Evolutionary conservation across 345 rosid genomes (phyloP).

Genomic region (Citrus cavaleriei): DNA sequence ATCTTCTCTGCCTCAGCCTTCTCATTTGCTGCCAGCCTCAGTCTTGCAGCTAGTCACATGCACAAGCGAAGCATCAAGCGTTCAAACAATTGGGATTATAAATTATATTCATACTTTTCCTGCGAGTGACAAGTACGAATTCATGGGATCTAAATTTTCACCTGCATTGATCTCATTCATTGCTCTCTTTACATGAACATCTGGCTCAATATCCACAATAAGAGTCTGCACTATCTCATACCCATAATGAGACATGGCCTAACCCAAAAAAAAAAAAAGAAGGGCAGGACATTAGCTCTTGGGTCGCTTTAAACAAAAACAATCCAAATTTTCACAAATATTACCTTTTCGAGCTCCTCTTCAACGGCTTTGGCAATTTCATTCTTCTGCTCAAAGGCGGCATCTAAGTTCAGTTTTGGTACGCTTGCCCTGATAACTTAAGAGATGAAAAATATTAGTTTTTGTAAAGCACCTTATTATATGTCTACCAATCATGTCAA

Average conservation of each 20-base stretch:
- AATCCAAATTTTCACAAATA: background rate
- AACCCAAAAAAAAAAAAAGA: background rate
- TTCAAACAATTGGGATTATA: background rate
- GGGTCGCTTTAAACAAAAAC: background rate
- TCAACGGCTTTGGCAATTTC: slow-evolving; percentile 23
- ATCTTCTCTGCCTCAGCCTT: slow-evolving; percentile 20
- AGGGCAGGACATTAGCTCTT: background rate
- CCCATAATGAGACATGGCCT: slow-evolving; percentile 23
- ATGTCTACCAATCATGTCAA: background rate
- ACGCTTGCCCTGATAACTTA: slow-evolving; percentile 18
- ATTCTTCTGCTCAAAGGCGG: slow-evolving; percentile 20
- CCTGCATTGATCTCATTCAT: slow-evolving; percentile 28
- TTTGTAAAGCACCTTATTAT: background rate
- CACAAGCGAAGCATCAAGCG: background rate
- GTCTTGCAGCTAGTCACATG: slow-evolving; percentile 8
- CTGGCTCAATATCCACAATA: slow-evolving; percentile 4
- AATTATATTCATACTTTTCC: background rate
- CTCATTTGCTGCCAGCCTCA: slow-evolving; percentile 15
- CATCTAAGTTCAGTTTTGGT: slow-evolving; percentile 13
- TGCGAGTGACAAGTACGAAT: background rate
- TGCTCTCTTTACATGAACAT: slow-evolving; percentile 15
- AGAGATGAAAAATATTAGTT: background rate
- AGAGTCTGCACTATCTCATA: slow-evolving; percentile 20
- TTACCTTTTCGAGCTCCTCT: slow-evolving; percentile 20
- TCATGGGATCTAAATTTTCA: background rate